A percentile compares a stretch with the other conserved stretches of the same genome.
Conservation (phyloP, 139 green algal genomes). For the Chlorella sp. region DNA sequence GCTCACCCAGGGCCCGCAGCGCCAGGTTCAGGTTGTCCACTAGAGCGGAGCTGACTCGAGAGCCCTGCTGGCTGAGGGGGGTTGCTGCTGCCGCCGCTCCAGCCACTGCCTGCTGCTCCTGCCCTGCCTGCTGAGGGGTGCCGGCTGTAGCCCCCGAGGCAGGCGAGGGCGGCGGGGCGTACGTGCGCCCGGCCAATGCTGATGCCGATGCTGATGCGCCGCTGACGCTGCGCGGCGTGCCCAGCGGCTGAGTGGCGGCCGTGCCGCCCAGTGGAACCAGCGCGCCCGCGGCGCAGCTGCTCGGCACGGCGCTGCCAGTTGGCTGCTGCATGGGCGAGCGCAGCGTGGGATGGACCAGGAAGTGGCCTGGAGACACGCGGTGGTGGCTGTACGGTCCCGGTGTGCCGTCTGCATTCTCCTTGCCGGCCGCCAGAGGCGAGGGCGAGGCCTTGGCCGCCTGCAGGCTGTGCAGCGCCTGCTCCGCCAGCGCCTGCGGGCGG, state of each 20-base stretch:
- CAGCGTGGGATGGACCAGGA: constrained; percentile 5
- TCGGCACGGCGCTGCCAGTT: too few species aligned
- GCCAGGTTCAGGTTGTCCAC: constrained; percentile 11
- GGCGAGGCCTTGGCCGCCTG: background rate
- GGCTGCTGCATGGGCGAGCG: background rate
- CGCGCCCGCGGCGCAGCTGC: too few species aligned
- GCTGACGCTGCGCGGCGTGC: background rate
- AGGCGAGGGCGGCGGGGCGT: too few species aligned
- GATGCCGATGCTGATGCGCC: too few species aligned
- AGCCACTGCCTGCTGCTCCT: background rate
- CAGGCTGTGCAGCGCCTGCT: background rate
- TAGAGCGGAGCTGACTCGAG: constrained; percentile 1
- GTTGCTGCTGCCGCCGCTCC: background rate
- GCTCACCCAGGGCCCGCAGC: constrained; percentile 4
- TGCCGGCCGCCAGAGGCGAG: background rate
- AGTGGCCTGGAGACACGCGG: constrained; percentile 27
- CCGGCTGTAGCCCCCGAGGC: too few species aligned
- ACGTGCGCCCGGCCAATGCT: too few species aligned
- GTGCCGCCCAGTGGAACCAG: too few species aligned
- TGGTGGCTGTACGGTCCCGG: background rate
- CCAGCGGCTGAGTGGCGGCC: too few species aligned
- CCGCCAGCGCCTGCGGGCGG: background rate
- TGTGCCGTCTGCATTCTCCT: constrained; percentile 10
- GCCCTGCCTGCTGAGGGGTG: background rate
- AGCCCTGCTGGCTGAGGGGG: background rate